Percentiles rank a stretch among this genome's conserved stretches.
Conservation (phyloP, 2,329 filamentous ascomycete genomes). For the Trichoderma lentiforme region DNA sequence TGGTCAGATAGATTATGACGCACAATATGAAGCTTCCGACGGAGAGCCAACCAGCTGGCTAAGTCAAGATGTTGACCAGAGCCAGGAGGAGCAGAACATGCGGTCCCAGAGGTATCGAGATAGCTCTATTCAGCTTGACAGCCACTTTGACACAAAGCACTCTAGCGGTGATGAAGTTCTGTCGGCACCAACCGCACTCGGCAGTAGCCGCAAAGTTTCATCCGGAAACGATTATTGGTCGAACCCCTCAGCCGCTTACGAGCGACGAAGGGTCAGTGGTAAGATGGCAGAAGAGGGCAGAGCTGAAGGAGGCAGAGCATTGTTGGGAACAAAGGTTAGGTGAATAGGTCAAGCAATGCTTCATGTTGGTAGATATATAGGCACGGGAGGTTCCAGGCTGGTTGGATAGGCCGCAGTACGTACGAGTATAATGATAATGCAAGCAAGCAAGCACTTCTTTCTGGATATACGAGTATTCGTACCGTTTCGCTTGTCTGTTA, state of each 20-base stretch:
- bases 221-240: slow-evolving; percentile 55
- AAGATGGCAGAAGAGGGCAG: slow-evolving; percentile 70
- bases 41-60: slow-evolving; percentile 38
- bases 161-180: slow-evolving; percentile 56
- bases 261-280: slow-evolving; percentile 64
- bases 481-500: background rate
- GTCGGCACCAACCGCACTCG: slow-evolving; percentile 54
- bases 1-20: slow-evolving; percentile 22
- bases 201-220: slow-evolving; percentile 51
- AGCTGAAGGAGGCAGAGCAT: slow-evolving; percentile 27
- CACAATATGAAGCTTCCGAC: slow-evolving; percentile 46
- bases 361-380: background rate
- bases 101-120: slow-evolving; percentile 28
- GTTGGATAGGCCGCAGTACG: background rate
- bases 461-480: background rate
- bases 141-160: slow-evolving; percentile 50
- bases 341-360: background rate
- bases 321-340: background rate
- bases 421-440: background rate
- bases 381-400: background rate
- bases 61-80: slow-evolving; percentile 47
- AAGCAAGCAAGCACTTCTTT: background rate
- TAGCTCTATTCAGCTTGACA: slow-evolving; percentile 50
- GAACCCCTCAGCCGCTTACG: slow-evolving; percentile 32
- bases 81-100: slow-evolving; percentile 27